phyloP scores from a whole-genome alignment of 1,284 basidiomycete genomes.

The Mycena sp. region DNA sequence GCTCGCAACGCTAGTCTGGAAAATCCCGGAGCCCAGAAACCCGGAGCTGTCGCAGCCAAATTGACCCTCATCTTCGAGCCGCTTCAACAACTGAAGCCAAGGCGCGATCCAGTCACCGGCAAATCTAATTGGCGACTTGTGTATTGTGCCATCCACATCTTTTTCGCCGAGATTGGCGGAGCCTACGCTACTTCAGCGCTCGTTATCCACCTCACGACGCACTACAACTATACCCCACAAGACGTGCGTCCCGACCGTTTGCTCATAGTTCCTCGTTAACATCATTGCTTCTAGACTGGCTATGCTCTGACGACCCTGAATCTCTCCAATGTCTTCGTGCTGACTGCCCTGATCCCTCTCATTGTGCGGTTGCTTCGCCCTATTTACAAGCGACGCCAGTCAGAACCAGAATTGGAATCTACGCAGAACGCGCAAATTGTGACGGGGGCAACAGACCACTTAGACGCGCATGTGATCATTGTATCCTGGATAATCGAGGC shows the following conservation, averaged over 20 bases:
- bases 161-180: conserved; percentile 1
- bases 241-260: too few relatives aligned
- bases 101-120: background rate
- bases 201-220: background rate
- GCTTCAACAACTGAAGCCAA: background rate
- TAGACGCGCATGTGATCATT: background rate
- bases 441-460: background rate
- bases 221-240: conserved; percentile 1
- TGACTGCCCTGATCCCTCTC: background rate
- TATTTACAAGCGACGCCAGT: background rate
- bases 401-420: background rate
- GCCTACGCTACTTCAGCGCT: background rate
- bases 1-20: background rate
- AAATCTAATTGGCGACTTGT: background rate
- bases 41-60: background rate
- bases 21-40: background rate
- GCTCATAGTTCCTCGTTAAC: too few relatives aligned
- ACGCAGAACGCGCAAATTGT: background rate
- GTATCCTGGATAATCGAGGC: background rate
- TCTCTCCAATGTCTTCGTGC: background rate
- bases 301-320: conserved; percentile 1
- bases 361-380: background rate
- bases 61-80: conserved; percentile 2
- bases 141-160: background rate
- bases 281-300: too few relatives aligned